Conservation (phyloP, 257 asterid species). For the Scutellaria minor region DNA sequence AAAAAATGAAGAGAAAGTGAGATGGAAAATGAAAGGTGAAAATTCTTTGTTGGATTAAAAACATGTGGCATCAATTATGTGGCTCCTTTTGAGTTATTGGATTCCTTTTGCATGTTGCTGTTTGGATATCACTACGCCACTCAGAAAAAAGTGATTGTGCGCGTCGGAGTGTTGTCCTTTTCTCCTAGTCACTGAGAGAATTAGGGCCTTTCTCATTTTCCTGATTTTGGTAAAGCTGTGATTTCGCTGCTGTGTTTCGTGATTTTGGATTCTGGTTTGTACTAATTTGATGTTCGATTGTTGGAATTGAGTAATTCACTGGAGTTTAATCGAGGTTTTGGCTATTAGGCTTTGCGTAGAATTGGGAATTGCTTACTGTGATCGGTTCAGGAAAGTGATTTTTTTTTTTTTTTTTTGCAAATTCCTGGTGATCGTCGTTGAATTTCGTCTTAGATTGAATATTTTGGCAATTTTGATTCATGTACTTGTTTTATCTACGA, state of each 20-base stretch:
- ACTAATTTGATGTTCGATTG: constrained; percentile 28
- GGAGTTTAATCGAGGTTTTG: constrained; percentile 23
- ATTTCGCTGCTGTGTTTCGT: constrained; percentile 22
- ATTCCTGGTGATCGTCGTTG: constrained; percentile 22
- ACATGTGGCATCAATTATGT: constrained; percentile 19
- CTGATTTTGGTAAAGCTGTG: constrained; percentile 22
- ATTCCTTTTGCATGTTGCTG: constrained; percentile 30
- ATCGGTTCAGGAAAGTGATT: constrained; percentile 23
- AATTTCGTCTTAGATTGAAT: neutral
- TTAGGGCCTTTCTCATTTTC: constrained; percentile 29
- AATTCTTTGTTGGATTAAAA: constrained; percentile 18
- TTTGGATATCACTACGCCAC: constrained; percentile 26
- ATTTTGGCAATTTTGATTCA: constrained; percentile 2
- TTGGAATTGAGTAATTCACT: constrained; percentile 25
- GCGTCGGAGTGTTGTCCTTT: constrained; percentile 13
- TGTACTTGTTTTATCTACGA: neutral
- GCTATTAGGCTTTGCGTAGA: constrained; percentile 31
- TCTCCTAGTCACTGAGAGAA: constrained; percentile 8
- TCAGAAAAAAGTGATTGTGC: constrained; percentile 22
- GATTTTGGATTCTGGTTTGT: constrained; percentile 33
- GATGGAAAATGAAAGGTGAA: constrained; percentile 29
- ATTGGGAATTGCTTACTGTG: constrained; percentile 31
- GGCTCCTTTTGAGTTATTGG: neutral
- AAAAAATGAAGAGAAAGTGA: constrained; percentile 25
- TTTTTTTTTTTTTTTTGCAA: neutral